phyloP scores from a whole-genome alignment of 306 rosid species.

The Quercus suber region DNA sequence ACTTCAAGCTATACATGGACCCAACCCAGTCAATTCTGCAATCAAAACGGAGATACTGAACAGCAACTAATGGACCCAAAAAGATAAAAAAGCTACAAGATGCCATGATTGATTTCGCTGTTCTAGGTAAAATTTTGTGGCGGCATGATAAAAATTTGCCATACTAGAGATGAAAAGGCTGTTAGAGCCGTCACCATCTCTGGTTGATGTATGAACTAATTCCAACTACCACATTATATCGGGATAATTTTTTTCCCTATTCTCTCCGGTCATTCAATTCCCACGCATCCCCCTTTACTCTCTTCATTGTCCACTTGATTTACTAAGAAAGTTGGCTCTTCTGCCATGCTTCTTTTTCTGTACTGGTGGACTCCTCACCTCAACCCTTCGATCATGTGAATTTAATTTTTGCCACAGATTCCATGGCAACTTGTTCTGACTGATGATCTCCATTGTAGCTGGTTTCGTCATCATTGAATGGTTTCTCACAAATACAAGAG shows the following conservation, averaged over 20 bases:
- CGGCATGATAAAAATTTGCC: slow-evolving; percentile 20
- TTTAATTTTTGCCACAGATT: slow-evolving; percentile 22
- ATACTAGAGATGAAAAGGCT: slow-evolving; percentile 6
- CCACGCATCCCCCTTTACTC: slow-evolving; percentile 17
- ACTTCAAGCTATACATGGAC: slow-evolving; percentile 42
- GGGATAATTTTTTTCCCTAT: neutral
- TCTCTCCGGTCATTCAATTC: neutral
- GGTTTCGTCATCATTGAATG: slow-evolving; percentile 31
- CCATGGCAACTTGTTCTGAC: slow-evolving; percentile 24
- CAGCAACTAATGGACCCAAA: neutral
- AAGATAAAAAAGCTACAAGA: neutral
- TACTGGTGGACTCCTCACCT: slow-evolving; percentile 21
- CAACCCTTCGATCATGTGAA: slow-evolving; percentile 5
- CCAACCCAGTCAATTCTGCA: slow-evolving; percentile 25
- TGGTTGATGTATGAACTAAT: neutral
- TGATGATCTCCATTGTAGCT: slow-evolving; percentile 26
- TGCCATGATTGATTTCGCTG: neutral
- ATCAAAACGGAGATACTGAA: neutral
- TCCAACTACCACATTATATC: neutral
- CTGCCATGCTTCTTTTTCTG: slow-evolving; percentile 21
- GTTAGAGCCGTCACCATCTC: neutral
- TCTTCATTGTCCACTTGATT: slow-evolving; percentile 1
- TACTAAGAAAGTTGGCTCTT: neutral
- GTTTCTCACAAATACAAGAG: slow-evolving; percentile 75
- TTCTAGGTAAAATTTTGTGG: slow-evolving; percentile 7